phyloP scores from a whole-genome alignment of 179 eudicot species.

The Actinidia arguta region DNA sequence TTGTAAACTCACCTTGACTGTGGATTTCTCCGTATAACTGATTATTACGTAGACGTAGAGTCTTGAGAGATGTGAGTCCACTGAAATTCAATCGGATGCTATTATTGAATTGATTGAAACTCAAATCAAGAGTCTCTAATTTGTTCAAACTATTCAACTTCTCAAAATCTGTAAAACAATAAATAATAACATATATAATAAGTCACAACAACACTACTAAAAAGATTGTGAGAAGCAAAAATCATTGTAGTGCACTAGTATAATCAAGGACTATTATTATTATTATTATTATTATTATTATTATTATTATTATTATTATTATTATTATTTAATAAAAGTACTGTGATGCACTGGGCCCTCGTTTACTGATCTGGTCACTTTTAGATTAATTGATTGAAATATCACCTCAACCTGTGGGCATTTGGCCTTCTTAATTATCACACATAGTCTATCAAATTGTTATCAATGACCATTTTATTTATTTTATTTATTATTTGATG shows the following conservation, averaged over 20 bases:
- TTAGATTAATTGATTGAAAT: no score
- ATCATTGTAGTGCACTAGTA: background rate
- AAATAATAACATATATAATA: background rate
- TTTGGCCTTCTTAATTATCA: no score
- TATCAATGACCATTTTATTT: no score
- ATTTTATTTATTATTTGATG: no score
- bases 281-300: no score
- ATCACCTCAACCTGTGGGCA: no score
- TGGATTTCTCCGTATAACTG: background rate
- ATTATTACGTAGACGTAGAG: background rate
- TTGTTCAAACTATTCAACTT: background rate
- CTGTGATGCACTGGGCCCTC: no score
- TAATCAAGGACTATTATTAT: no score
- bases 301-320: no score
- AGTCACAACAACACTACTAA: background rate
- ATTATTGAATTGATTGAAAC: background rate
- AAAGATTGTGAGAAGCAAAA: background rate
- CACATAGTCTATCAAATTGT: no score
- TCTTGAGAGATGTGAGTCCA: background rate
- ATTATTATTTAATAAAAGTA: no score
- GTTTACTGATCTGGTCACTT: no score
- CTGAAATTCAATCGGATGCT: background rate
- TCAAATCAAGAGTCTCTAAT: background rate
- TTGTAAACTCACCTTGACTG: background rate
- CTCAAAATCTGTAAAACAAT: slow-evolving; percentile 4